Evolutionary conservation across 1,284 basidiomycete species (phyloP).

Genomic region (Meripilus lineatus): DNA sequence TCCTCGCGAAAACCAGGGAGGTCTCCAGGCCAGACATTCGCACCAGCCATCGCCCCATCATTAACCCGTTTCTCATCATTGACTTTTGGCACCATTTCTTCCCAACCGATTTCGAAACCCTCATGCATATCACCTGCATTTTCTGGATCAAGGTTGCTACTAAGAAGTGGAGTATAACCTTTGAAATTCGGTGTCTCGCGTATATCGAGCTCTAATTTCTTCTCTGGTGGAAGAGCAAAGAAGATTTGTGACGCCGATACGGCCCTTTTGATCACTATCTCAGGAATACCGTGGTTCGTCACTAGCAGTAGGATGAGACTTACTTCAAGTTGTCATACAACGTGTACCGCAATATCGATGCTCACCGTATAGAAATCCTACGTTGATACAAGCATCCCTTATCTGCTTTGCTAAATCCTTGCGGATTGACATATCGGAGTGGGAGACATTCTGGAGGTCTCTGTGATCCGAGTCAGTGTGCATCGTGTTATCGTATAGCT

Average conservation of each 20-base stretch:
- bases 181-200: constrained; percentile 63
- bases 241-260: constrained; percentile 50
- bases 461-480: no score
- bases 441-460: constrained; percentile 47
- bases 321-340: constrained; percentile 1
- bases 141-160: constrained; percentile 58
- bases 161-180: constrained; percentile 64
- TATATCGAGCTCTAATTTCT: constrained; percentile 71
- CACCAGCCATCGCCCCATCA: constrained; percentile 51
- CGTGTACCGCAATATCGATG: no score
- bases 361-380: constrained; percentile 81
- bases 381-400: constrained; percentile 69
- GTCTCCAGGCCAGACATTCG: constrained; percentile 58
- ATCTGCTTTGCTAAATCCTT: constrained; percentile 57
- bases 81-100: constrained; percentile 34
- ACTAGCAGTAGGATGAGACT: constrained; percentile 35
- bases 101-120: constrained; percentile 78
- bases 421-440: constrained; percentile 34
- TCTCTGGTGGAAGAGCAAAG: constrained; percentile 53
- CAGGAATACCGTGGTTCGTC: constrained; percentile 66
- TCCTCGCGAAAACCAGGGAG: constrained; percentile 48
- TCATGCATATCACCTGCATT: constrained; percentile 76
- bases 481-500: no score
- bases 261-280: constrained; percentile 39
- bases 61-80: constrained; percentile 30